A percentile compares a stretch with the other conserved stretches of the same genome.
Evolutionary conservation across 768 basidiomycete genomes (phyloP).

Genomic region (Suillus plorans): DNA sequence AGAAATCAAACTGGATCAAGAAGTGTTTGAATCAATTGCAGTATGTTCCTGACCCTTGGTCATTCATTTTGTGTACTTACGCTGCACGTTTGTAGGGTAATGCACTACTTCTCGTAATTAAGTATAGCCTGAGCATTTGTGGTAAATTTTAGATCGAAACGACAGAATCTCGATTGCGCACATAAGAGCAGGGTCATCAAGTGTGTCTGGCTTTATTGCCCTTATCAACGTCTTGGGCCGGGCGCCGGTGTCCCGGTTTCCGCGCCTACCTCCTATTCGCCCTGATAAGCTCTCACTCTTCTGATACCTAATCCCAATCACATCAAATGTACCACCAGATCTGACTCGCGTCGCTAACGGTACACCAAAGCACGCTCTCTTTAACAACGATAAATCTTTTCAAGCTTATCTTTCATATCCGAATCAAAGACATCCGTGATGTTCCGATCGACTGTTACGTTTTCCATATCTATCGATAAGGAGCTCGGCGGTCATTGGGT

Average conservation of each 20-base stretch:
- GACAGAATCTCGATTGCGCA: not conserved
- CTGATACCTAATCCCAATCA: not conserved
- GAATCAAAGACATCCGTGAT: not conserved
- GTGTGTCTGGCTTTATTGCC: not conserved
- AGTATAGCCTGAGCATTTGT: not conserved
- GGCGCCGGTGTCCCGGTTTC: not conserved
- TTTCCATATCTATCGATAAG: slow-evolving; percentile 2
- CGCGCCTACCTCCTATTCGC: not conserved
- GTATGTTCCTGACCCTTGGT: slow-evolving; percentile 7
- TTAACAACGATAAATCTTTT: not conserved
- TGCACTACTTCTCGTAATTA: slow-evolving; percentile 2
- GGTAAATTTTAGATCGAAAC: not conserved
- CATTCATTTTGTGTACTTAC: not conserved
- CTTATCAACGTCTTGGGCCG: slow-evolving; percentile 1
- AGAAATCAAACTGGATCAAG: slow-evolving; percentile 33
- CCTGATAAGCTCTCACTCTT: not conserved
- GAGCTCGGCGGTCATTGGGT: not conserved
- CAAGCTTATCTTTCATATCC: slow-evolving; percentile 1
- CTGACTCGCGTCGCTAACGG: not conserved
- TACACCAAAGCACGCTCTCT: not conserved
- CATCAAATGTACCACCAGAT: not conserved
- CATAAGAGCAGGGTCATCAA: not conserved
- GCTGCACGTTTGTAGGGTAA: not conserved
- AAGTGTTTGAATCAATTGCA: slow-evolving; percentile 2
- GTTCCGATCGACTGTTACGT: not conserved